phyloP scores from a whole-genome alignment of 345 rosid genomes.

The Fremontodendron californicum region DNA sequence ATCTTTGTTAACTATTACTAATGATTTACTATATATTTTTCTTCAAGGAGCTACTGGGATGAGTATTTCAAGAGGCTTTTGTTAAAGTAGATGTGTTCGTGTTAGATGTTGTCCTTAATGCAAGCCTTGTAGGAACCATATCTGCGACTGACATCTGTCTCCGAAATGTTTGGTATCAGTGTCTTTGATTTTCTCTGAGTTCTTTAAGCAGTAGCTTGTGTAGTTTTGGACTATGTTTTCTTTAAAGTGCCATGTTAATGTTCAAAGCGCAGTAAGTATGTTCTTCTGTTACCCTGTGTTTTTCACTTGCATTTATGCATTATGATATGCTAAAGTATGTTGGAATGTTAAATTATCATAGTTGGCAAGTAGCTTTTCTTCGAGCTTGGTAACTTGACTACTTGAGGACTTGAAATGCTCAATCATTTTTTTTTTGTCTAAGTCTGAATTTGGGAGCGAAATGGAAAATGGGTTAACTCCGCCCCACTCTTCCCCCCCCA shows the following conservation, averaged over 20 bases:
- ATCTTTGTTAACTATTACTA: not conserved
- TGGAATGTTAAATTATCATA: not conserved
- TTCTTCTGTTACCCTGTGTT: not conserved
- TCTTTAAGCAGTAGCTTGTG: constrained; percentile 2
- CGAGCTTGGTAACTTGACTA: not conserved
- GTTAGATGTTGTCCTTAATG: constrained; percentile 8
- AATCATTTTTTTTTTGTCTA: not conserved
- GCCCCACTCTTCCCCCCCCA: too few relatives aligned
- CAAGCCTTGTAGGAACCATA: constrained; percentile 9
- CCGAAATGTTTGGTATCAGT: not conserved
- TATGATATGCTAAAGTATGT: not conserved
- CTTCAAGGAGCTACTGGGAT: constrained; percentile 21
- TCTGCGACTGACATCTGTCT: not conserved
- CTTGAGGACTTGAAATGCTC: not conserved
- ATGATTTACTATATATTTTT: not conserved
- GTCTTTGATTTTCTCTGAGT: not conserved
- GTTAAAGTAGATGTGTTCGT: constrained; percentile 5
- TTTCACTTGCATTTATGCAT: not conserved
- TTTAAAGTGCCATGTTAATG: not conserved
- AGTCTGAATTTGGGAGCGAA: not conserved
- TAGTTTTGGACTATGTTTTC: not conserved
- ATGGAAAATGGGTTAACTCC: not conserved
- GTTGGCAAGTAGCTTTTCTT: not conserved
- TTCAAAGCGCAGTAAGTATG: not conserved
- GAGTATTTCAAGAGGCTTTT: constrained; percentile 18